phyloP scores from a whole-genome alignment of 2,329 filamentous ascomycete genomes.

The Dryadomyces sulphureus region DNA sequence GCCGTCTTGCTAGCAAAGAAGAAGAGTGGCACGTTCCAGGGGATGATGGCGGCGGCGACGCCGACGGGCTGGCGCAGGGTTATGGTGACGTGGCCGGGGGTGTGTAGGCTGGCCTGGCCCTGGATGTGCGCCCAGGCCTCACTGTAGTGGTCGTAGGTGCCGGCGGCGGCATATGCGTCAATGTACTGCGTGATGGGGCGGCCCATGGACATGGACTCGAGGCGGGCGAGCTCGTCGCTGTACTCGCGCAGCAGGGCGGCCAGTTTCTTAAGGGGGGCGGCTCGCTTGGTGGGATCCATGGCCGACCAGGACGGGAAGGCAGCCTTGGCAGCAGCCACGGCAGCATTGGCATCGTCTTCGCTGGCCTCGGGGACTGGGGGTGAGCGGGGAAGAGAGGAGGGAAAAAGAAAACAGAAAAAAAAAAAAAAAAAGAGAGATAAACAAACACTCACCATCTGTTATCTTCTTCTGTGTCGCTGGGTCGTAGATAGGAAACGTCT shows the following conservation, averaged over 20 bases:
- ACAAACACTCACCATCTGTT: slow-evolving; percentile 18
- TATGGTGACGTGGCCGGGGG: slow-evolving; percentile 29
- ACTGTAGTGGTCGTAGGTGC: slow-evolving; percentile 24
- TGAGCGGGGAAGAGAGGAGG: neutral
- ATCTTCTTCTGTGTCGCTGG: slow-evolving; percentile 24
- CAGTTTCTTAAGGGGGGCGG: slow-evolving; percentile 25
- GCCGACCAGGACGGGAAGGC: slow-evolving; percentile 31
- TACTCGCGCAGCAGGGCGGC: slow-evolving; percentile 26
- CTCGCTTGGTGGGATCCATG: slow-evolving; percentile 23
- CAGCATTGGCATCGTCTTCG: slow-evolving; percentile 24
- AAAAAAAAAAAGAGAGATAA: no score
- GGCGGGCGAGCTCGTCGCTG: slow-evolving; percentile 25
- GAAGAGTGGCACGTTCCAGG: slow-evolving; percentile 50
- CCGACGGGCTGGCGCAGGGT: slow-evolving; percentile 33
- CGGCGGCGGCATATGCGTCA: slow-evolving; percentile 21
- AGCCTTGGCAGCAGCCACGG: slow-evolving; percentile 26
- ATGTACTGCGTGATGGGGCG: slow-evolving; percentile 23
- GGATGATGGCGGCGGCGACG: slow-evolving; percentile 41
- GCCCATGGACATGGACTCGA: slow-evolving; percentile 31
- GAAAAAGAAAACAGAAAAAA: no score
- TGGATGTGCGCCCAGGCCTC: slow-evolving; percentile 26
- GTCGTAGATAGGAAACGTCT: slow-evolving; percentile 29
- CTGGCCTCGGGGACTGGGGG: slow-evolving; percentile 27
- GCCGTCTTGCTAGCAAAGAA: slow-evolving; percentile 58
- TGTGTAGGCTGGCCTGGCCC: slow-evolving; percentile 31